A percentile compares a stretch with the other conserved stretches of the same genome.
These are phyloP conservation scores for Chaetomium cochliodes DNA, from an alignment of 495 filamentous ascomycete genomes.

Conservation along the genomic window DNA sequence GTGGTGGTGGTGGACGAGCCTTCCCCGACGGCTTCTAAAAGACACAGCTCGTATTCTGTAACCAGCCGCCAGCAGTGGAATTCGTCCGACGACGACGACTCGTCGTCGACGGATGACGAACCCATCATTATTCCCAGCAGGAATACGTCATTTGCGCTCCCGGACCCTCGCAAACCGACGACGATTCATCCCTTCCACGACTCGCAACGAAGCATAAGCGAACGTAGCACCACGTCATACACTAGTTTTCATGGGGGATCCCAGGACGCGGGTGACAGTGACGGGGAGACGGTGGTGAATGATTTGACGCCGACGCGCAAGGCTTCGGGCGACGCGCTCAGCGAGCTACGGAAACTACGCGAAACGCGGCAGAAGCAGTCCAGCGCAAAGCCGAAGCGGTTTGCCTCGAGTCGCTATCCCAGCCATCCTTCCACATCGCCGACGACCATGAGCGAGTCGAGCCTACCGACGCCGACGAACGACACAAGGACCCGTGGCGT, in stretches of 20 bases:
- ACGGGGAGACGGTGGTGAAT: constrained; percentile 58
- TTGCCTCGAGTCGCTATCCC: constrained; percentile 25
- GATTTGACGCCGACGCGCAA: constrained; percentile 35
- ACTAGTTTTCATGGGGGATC: constrained; percentile 37
- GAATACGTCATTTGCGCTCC: constrained; percentile 60
- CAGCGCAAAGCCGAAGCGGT: constrained; percentile 33
- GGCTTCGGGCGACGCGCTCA: constrained; percentile 46
- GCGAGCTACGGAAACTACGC: constrained; percentile 71
- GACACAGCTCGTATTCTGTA: constrained; percentile 34
- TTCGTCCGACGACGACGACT: constrained; percentile 46
- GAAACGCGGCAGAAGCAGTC: constrained; percentile 60
- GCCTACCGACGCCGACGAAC: constrained; percentile 64
- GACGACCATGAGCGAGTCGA: constrained; percentile 64
- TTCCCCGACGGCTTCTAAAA: constrained; percentile 30
- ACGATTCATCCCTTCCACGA: constrained; percentile 54
- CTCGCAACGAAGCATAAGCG: constrained; percentile 49
- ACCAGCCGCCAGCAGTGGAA: constrained; percentile 35
- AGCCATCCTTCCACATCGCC: constrained; percentile 52
- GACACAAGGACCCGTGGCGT: constrained; percentile 58
- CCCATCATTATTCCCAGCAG: constrained; percentile 64
- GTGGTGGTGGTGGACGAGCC: constrained; percentile 50
- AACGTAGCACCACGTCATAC: constrained; percentile 44
- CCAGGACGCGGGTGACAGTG: constrained; percentile 48
- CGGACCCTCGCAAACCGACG: constrained; percentile 49
- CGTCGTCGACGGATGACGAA: constrained; percentile 64